phyloP scores from a whole-genome alignment of 495 filamentous ascomycete species.

The Filosporella fistucella region DNA sequence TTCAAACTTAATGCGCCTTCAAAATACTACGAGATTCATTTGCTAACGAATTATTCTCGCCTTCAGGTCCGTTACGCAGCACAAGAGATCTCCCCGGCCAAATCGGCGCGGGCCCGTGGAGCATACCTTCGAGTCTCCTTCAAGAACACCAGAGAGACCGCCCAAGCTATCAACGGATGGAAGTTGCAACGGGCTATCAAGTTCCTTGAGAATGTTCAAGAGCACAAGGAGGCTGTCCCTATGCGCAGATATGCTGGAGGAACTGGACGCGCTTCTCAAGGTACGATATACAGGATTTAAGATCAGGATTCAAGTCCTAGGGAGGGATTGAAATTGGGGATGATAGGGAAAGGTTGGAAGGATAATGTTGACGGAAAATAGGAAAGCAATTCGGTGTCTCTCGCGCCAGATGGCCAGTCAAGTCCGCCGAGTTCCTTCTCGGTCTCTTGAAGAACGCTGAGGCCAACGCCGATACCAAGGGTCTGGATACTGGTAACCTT shows the following conservation, averaged over 20 bases:
- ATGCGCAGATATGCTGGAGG: conserved; percentile 94
- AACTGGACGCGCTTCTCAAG: conserved; percentile 91
- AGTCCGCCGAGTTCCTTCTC: conserved; percentile 97
- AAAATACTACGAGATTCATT: no score
- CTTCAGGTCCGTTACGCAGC: conserved; percentile 98
- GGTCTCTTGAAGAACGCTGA: conserved; percentile 98
- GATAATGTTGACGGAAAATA: conserved; percentile 33
- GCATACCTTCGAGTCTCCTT: conserved; percentile 89
- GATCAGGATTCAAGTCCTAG: background rate
- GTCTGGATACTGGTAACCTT: conserved; percentile 94
- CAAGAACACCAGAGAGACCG: conserved; percentile 69
- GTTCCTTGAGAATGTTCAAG: conserved; percentile 95
- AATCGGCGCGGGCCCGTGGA: conserved; percentile 95
- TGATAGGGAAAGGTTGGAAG: background rate
- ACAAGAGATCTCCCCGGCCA: conserved; percentile 77
- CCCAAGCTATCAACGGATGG: conserved; percentile 98
- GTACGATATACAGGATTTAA: conserved; percentile 48
- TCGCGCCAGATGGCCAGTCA: conserved; percentile 97
- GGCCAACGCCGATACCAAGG: conserved; percentile 98
- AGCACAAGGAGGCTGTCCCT: conserved; percentile 93
- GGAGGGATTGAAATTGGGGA: no score
- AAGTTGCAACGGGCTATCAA: conserved; percentile 89
- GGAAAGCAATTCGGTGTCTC: conserved; percentile 98
- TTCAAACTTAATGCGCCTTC: no score
- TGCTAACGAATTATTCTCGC: no score